Base-by-base conservation (phyloP, 768 basidiomycete species). In the Mycena filopes region DNA sequence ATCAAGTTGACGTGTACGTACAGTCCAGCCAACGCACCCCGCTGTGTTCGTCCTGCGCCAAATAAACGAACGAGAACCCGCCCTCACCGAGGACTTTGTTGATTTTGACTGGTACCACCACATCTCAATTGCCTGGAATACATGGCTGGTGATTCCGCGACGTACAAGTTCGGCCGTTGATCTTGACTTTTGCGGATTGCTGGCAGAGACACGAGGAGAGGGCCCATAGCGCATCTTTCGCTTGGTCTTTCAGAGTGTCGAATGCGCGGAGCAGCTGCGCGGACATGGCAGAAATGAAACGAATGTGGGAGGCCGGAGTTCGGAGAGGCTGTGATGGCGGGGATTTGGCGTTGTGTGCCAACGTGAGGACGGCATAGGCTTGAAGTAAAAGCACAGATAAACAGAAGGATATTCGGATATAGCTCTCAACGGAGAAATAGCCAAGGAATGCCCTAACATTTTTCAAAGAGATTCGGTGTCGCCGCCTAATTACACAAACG, bases 31-130 rank as follows among this genome's bases (percentile, higher is more conserved):
- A 40, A 80, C 90, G 71, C 73, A 94, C 93, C 54, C 92, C 92
- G 71, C 93, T 94, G 64, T 86, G 83, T 71, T 94, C 93, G 76
- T 95, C 94, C 75, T 94, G 92, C 4, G 90, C 93, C 33, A 93
- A 83, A 76, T 95, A 94, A 10, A 96, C 94, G 72, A 95, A 96
- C 31, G 92, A 94, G 82, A 96, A 96, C 9, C 94, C 97, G 16
- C 98, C 97, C 79, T 99, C 98, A 29, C 98, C 98, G 11, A 99
- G 87, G 13, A 99, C 89, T 65, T 92, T 94, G 53, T 96, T 80
- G 55, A 99, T 93, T 74, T 94, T 91, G 79, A 96, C 93, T 94
- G 71, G n/a, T 6, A 36, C 42, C 29, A 36, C 25, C 20, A 8
- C n/a, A n/a, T n/a, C 23, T 63, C 55, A 63, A 43, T 29, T 26